These are phyloP conservation scores for Wickerhamomyces silvicola DNA, from an alignment of 805 yeast species.

Conservation along the genomic window DNA sequence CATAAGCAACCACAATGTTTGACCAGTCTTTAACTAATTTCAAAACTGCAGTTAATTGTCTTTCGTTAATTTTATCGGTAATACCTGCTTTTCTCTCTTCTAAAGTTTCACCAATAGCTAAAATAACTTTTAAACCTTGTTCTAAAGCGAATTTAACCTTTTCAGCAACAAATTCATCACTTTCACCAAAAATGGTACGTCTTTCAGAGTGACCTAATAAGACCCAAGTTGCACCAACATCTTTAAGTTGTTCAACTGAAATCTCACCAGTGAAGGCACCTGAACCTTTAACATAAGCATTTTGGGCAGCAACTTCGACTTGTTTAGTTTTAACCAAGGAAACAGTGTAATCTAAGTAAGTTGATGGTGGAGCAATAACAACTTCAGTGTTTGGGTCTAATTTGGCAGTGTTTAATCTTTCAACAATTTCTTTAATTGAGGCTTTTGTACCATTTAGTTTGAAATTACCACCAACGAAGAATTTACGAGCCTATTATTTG, in stretches of 20 bases:
- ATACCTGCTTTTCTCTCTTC: slow-evolving; percentile 89
- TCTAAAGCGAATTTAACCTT: slow-evolving; percentile 94
- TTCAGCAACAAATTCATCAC: slow-evolving; percentile 85
- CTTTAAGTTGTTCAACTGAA: slow-evolving; percentile 82
- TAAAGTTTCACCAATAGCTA: slow-evolving; percentile 96
- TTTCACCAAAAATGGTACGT: slow-evolving; percentile 87
- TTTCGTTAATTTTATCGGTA: slow-evolving; percentile 80
- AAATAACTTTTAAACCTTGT: slow-evolving; percentile 81
- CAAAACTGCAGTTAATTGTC: slow-evolving; percentile 86
- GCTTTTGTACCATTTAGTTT: slow-evolving; percentile 94
- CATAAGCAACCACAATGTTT: slow-evolving; percentile 91
- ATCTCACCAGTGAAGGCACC: slow-evolving; percentile 99
- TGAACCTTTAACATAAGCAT: slow-evolving; percentile 76
- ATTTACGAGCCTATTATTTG: slow-evolving; percentile 68
- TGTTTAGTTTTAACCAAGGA: slow-evolving; percentile 60
- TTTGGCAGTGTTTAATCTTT: slow-evolving; percentile 70
- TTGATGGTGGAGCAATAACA: slow-evolving; percentile 94
- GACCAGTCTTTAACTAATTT: slow-evolving; percentile 83
- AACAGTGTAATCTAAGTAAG: slow-evolving; percentile 77
- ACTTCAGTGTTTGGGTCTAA: slow-evolving; percentile 81
- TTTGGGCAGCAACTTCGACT: slow-evolving; percentile 85
- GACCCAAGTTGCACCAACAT: slow-evolving; percentile 90
- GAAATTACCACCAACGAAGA: slow-evolving; percentile 99
- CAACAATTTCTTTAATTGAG: slow-evolving; percentile 79
- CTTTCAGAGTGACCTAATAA: slow-evolving; percentile 98